phyloP scores from a whole-genome alignment of 305 asterid species.

The Rubia tinctorum region DNA sequence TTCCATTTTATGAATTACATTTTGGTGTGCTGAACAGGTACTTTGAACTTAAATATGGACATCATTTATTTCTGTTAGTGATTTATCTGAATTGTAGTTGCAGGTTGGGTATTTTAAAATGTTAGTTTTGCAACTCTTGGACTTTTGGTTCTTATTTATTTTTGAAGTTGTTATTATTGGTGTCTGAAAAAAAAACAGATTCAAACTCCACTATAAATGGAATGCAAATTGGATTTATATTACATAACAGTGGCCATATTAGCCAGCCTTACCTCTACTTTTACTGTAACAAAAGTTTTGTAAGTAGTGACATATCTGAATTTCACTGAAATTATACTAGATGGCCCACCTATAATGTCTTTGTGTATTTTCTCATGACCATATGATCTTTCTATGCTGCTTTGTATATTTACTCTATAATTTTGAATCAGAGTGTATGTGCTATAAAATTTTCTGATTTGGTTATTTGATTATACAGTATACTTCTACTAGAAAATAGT shows the following conservation, averaged over 20 bases:
- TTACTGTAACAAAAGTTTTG: not conserved
- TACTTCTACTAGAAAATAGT: not conserved
- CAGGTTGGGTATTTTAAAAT: not conserved
- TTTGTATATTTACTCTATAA: not conserved
- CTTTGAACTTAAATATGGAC: conserved; percentile 4
- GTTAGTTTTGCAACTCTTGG: not conserved
- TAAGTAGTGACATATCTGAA: not conserved
- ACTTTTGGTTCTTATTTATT: not conserved
- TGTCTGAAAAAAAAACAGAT: not conserved
- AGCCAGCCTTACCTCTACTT: not conserved
- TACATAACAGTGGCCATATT: not conserved
- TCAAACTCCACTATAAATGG: not conserved
- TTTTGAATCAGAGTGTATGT: not conserved
- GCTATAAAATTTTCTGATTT: not conserved
- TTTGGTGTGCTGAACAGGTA: conserved; percentile 92
- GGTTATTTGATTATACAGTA: not conserved
- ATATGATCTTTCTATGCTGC: not conserved
- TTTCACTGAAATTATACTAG: not conserved
- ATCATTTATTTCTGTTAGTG: not conserved
- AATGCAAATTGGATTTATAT: conserved; percentile 6
- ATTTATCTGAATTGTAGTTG: conserved; percentile 3
- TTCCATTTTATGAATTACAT: conserved; percentile 95
- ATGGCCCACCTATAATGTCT: not conserved
- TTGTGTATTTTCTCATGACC: not conserved
- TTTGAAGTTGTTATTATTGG: not conserved